Evolutionary conservation across 2,329 filamentous ascomycete genomes (phyloP).

Genomic region (Cyanodermella asteris): DNA sequence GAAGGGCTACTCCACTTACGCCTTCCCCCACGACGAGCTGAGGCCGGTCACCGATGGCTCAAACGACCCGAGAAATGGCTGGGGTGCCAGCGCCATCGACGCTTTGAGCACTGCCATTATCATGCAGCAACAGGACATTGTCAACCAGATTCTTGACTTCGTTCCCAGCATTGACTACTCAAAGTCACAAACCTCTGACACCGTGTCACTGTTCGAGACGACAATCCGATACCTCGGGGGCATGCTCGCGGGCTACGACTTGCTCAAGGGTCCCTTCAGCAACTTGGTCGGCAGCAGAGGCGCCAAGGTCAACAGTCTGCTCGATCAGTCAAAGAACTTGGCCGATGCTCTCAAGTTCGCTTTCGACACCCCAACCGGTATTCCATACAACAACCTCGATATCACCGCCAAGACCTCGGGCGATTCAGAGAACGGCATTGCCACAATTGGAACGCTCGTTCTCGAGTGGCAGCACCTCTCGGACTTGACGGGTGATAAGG

Average conservation of each 20-base stretch:
- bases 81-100: slow-evolving; percentile 68
- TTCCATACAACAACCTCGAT: slow-evolving; percentile 48
- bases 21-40: slow-evolving; percentile 57
- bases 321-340: slow-evolving; percentile 44
- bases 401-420: slow-evolving; percentile 31
- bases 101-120: slow-evolving; percentile 59
- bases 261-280: slow-evolving; percentile 46
- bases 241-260: slow-evolving; percentile 45
- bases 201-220: slow-evolving; percentile 66
- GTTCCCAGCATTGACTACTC: slow-evolving; percentile 51
- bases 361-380: slow-evolving; percentile 52
- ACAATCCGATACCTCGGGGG: slow-evolving; percentile 76
- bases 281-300: slow-evolving; percentile 24
- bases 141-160: slow-evolving; percentile 48
- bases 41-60: slow-evolving; percentile 42
- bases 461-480: slow-evolving; percentile 67
- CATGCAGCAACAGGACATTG: slow-evolving; percentile 46
- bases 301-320: slow-evolving; percentile 33
- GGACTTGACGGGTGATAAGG: slow-evolving; percentile 45
- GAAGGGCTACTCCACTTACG: slow-evolving; percentile 50
- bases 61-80: slow-evolving; percentile 58
- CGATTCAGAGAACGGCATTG: slow-evolving; percentile 46
- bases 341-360: slow-evolving; percentile 54
- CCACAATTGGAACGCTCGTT: slow-evolving; percentile 55
- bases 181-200: slow-evolving; percentile 29